Evolutionary conservation across 495 filamentous ascomycete genomes (phyloP), one percentile per base, ranked within the genome.

Genomic region (Tuber umbilicatum): DNA sequence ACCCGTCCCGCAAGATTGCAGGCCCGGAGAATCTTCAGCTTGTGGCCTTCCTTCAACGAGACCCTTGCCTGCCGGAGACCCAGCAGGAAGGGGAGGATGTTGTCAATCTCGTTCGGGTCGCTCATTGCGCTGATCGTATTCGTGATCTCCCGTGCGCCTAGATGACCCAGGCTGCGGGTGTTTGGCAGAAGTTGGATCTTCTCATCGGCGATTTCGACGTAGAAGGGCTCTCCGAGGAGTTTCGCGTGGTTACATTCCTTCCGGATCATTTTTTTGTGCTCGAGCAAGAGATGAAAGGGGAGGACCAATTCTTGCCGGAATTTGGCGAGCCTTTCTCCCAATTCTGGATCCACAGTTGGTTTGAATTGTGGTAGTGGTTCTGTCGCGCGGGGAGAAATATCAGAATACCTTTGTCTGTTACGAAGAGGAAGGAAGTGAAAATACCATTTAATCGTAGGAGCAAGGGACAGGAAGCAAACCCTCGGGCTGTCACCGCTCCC

Each of bases 291-390:
- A 78, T 89, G 88, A 12, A 84, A 78, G 1, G 91, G 90, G 21
- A 93, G 86, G 83, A 94, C 89, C 80, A 91, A 84, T 69, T 89
- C 85, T 74, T 87, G 79, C 74, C 90, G 89, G 83, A 91, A 87
- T n/a, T 79, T 72, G 3, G 68, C 14, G 38, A 86, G 79, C 40
- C 85, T 81, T 55, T 83, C 74, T 76, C 89, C 84, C 73, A 90
- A 83, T 78, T 89, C 84, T 45, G 84, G 73, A 72, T 85, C 86
- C 42, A 85, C 85, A n/a, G 86, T 87, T n/a, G 85, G 79, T 5
- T 79, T 72, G 79, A 90, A 89, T 21, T 73, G 81, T 14, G 88
- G 88, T 14, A 90, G 82, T 42, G 82, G 75, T 21, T 75, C 85
- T 86, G 45, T n/a, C 19, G 39, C 5, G 70, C 7, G 17, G 47